These are phyloP conservation scores for Phlebiopsis gigantea DNA, from an alignment of 768 basidiomycete species.

Conservation along the genomic window DNA sequence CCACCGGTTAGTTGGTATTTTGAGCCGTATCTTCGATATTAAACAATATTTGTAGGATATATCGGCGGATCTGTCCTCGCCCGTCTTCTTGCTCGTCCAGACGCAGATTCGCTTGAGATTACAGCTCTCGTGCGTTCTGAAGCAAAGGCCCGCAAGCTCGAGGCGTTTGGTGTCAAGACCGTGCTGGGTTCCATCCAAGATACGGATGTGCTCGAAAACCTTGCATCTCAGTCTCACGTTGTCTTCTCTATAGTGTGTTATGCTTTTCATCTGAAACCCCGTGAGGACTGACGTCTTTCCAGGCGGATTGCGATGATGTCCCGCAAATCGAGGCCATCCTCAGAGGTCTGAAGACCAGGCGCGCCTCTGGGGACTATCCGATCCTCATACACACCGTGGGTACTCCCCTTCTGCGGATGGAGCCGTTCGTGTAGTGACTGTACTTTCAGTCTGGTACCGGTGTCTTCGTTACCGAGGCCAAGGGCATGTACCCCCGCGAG, in stretches of 20 bases:
- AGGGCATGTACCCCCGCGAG: constrained; percentile 32
- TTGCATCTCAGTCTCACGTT: constrained; percentile 40
- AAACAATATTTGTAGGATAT: constrained; percentile 34
- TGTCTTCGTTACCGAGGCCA: constrained; percentile 30
- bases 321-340: constrained; percentile 41
- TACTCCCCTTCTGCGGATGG: neutral
- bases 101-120: constrained; percentile 35
- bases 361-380: constrained; percentile 36
- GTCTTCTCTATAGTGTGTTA: constrained; percentile 15
- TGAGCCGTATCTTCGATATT: neutral
- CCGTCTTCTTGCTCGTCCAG: constrained; percentile 40
- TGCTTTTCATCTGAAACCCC: neutral
- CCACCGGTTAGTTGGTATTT: constrained; percentile 8
- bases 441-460: constrained; percentile 19
- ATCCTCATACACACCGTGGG: constrained; percentile 50
- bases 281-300: neutral
- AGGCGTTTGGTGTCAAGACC: constrained; percentile 18
- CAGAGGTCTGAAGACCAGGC: constrained; percentile 43
- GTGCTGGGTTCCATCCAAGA: constrained; percentile 26
- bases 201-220: constrained; percentile 29
- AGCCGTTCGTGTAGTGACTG: neutral
- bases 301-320: constrained; percentile 45
- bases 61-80: constrained; percentile 51
- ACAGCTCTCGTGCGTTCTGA: constrained; percentile 41
- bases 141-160: constrained; percentile 28